phyloP scores from a whole-genome alignment of 495 filamentous ascomycete genomes.

The Neurospora sp. region DNA sequence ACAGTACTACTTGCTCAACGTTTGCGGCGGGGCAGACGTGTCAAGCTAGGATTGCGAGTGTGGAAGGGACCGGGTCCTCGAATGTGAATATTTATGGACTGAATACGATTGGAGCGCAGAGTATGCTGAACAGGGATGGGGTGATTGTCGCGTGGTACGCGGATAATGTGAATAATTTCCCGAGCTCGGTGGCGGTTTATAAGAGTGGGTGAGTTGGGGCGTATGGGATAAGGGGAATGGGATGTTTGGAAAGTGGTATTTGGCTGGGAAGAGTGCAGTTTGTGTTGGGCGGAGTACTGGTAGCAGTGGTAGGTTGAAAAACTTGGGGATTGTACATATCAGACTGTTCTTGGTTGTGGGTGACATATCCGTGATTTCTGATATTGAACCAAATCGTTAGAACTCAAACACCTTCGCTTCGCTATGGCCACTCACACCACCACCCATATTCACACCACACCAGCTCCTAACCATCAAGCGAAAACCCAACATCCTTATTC shows the following conservation, averaged over 20 bases:
- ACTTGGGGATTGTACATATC: neutral
- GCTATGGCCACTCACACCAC: neutral
- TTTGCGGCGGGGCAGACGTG: slow-evolving; percentile 39
- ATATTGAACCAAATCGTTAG: neutral
- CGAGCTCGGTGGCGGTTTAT: slow-evolving; percentile 34
- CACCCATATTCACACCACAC: slow-evolving; percentile 3
- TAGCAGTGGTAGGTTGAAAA: neutral
- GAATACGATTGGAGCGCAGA: slow-evolving; percentile 41
- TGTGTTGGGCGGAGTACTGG: neutral
- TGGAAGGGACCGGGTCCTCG: slow-evolving; percentile 31
- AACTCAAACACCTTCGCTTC: neutral
- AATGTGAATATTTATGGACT: slow-evolving; percentile 45
- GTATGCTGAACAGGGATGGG: slow-evolving; percentile 37
- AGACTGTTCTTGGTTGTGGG: neutral
- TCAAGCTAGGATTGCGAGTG: slow-evolving; percentile 42
- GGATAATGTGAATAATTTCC: slow-evolving; percentile 40
- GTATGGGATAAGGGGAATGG: neutral
- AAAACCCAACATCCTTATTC: slow-evolving; percentile 49
- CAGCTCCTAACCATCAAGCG: slow-evolving; percentile 17
- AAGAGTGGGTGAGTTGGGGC: slow-evolving; percentile 18
- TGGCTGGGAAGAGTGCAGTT: neutral
- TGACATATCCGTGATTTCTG: neutral
- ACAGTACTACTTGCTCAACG: slow-evolving; percentile 34
- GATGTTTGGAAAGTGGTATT: neutral
- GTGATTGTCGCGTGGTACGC: slow-evolving; percentile 26